Conservation (phyloP, 2,329 filamentous ascomycete genomes). For the Trichoderma sp. region DNA sequence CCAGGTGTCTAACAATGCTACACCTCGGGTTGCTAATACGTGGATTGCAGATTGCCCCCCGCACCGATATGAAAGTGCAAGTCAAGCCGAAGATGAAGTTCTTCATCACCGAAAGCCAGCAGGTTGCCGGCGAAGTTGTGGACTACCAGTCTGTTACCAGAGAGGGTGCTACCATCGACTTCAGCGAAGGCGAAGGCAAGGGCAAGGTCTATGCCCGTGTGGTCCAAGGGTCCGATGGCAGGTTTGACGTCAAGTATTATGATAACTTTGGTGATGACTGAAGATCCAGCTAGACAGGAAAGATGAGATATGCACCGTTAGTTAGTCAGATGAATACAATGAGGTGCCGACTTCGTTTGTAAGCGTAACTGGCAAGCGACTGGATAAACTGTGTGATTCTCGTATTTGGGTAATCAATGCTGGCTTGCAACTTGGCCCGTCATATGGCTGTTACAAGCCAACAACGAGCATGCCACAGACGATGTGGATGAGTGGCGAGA, state of each 20-base stretch:
- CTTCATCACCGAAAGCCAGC: slow-evolving; percentile 17
- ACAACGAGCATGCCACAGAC: too few species aligned
- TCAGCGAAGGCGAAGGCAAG: slow-evolving; percentile 12
- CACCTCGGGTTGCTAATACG: neutral
- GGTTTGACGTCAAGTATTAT: slow-evolving; percentile 16
- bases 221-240: slow-evolving; percentile 3
- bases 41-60: slow-evolving; percentile 19
- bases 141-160: slow-evolving; percentile 1
- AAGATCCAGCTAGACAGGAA: neutral
- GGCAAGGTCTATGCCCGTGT: slow-evolving; percentile 22
- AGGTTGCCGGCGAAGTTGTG: slow-evolving; percentile 23
- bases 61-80: slow-evolving; percentile 16
- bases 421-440: too few species aligned
- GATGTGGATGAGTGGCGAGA: neutral
- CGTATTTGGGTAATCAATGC: too few species aligned
- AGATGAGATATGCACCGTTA: neutral
- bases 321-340: neutral
- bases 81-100: slow-evolving; percentile 24
- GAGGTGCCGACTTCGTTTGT: too few species aligned
- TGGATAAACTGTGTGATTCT: too few species aligned
- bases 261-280: neutral
- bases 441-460: too few species aligned
- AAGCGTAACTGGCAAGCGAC: too few species aligned
- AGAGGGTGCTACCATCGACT: slow-evolving; percentile 18
- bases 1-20: neutral